These are phyloP conservation scores for Desmodesmus armatus DNA, from an alignment of 139 green algal genomes.

Conservation along the genomic window DNA sequence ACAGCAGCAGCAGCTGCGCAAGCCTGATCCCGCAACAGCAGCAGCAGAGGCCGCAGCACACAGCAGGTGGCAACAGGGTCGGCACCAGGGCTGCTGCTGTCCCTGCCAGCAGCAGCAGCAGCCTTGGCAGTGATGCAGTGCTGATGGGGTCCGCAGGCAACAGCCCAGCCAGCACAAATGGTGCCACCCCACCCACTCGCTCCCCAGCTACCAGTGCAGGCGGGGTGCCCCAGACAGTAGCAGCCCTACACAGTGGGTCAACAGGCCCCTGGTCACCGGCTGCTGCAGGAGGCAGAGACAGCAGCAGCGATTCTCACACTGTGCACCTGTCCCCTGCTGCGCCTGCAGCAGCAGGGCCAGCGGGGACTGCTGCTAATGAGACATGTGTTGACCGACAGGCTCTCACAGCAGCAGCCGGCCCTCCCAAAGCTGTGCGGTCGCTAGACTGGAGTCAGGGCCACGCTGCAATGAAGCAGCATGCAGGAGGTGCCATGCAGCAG, in stretches of 20 bases:
- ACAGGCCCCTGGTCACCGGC: background rate
- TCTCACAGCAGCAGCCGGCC: background rate
- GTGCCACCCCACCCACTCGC: too few species aligned
- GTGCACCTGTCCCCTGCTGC: too few species aligned
- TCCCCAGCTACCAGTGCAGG: background rate
- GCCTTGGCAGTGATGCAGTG: background rate
- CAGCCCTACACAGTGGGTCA: background rate
- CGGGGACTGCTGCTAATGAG: background rate
- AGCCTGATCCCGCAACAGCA: conserved; percentile 5
- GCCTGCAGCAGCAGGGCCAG: background rate
- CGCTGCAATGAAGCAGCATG: background rate
- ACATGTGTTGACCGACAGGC: background rate
- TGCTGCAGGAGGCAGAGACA: background rate
- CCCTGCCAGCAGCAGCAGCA: conserved; percentile 8
- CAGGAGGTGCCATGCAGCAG: too few species aligned
- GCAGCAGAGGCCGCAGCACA: too few species aligned
- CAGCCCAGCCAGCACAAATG: background rate
- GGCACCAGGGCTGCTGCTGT: background rate
- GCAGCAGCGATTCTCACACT: too few species aligned
- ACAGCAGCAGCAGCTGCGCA: background rate
- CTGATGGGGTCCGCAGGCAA: background rate
- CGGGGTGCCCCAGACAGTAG: background rate
- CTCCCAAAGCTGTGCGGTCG: background rate
- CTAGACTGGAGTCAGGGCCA: background rate
- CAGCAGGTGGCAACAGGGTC: too few species aligned